A percentile compares a stretch with the other conserved stretches of the same genome.
Evolutionary conservation across 768 basidiomycete species (phyloP).

Genomic region (Porphyrellus cyaneotinctus): DNA sequence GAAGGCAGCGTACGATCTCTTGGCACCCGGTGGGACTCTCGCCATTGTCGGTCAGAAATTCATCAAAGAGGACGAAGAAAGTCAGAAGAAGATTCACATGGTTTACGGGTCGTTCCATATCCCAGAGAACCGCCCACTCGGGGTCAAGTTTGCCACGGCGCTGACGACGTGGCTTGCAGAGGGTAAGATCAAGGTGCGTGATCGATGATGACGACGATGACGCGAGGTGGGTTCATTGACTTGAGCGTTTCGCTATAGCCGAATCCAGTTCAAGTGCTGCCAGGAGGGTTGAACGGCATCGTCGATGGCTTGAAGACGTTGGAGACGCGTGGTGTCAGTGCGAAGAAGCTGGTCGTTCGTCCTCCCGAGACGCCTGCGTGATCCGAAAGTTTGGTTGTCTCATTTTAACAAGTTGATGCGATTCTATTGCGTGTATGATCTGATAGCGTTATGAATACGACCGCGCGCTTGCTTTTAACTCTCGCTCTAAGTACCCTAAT

Average conservation of each 20-base stretch:
- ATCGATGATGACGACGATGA: neutral
- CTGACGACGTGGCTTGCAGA: constrained; percentile 17
- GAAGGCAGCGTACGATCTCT: constrained; percentile 25
- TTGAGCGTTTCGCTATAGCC: constrained; percentile 21
- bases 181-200: constrained; percentile 17
- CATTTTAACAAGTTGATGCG: neutral
- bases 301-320: constrained; percentile 29
- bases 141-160: constrained; percentile 10
- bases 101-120: constrained; percentile 6
- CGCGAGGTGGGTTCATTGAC: neutral
- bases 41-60: constrained; percentile 1
- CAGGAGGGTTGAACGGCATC: constrained; percentile 35
- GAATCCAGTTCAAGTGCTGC: constrained; percentile 35
- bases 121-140: constrained; percentile 10
- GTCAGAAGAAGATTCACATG: constrained; percentile 2
- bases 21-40: constrained; percentile 30
- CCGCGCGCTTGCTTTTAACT: too few species aligned
- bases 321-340: constrained; percentile 32
- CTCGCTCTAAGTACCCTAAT: too few species aligned
- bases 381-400: neutral
- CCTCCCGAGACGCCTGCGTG: constrained; percentile 9
- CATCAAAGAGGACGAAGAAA: neutral
- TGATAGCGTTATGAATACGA: neutral
- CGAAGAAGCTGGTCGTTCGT: constrained; percentile 36
- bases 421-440: neutral